Base-by-base conservation (phyloP, 768 basidiomycete species). In the Naematelia aurantialba region DNA sequence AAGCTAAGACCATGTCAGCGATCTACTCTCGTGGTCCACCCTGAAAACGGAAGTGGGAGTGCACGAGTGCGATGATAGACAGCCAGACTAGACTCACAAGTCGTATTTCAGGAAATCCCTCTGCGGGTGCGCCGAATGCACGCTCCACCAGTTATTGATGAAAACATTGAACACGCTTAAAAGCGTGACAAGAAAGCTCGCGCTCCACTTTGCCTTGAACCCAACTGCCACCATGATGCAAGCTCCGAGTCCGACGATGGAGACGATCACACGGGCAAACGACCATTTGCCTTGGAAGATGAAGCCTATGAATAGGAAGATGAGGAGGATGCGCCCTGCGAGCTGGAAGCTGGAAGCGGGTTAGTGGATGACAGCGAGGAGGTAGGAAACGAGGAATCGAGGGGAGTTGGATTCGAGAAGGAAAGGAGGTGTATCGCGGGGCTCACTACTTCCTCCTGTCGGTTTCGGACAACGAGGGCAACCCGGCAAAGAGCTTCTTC, bases 131-230 rank as follows among this genome's bases (percentile, higher is more conserved):
- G 86, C 85, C 46, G 86, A 84, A 76, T 91, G 87, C 22, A 98
- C 30, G 17, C 49, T 27, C 46, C 46, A 72, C 89, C 89, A 99
- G 79, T 97, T 96, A 82, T 99, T 99, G 78, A 89, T 89, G 70
- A 94, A 89, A 30, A 94, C 91, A 76, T 99, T 99, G 86, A 98
- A 97, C 69, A 90, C 78, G 73, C 89, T 90, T 70, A 99, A 79
- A 2, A 92, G 83, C 63, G 96, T 78, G 60, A 97, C 93, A 61
- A 99, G 84, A 85, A 98, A 98, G 12, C 86, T 85, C 1, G 94
- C 94, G 13, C 90, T 91, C 90, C 92, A 96, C 80, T 97, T 98
- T 70, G 96, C 94, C 80, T 98, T 98, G 85, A 97, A 98, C 46
- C 96, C 96, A 61, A 98, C 83, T 10, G 93, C 96, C 49, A 99